Evolutionary conservation across 2,329 filamentous ascomycete species (phyloP).

Genomic region (Exophiala xenobiotica): DNA sequence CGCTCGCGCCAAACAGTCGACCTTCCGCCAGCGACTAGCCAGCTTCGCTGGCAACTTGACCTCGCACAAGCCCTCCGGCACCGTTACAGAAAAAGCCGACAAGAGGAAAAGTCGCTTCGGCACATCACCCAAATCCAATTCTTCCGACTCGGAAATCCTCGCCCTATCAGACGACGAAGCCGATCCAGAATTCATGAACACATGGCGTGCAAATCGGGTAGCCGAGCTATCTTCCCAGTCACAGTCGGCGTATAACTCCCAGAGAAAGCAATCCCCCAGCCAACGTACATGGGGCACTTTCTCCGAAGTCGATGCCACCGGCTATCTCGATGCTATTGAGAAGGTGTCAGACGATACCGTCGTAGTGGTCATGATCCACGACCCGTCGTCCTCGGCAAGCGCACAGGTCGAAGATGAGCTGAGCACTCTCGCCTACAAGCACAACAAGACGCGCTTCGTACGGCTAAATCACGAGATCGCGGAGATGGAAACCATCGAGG

Average conservation of each 20-base stretch:
- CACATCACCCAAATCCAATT: conserved; percentile 21
- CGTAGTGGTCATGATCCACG: conserved; percentile 92
- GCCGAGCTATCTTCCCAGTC: conserved; percentile 69
- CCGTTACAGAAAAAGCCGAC: conserved; percentile 27
- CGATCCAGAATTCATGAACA: conserved; percentile 60
- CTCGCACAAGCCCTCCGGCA: conserved; percentile 7
- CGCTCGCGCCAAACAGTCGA: conserved; percentile 48
- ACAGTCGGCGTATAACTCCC: conserved; percentile 41
- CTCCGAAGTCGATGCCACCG: conserved; percentile 81
- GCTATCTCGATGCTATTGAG: conserved; percentile 95
- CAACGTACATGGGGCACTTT: conserved; percentile 75
- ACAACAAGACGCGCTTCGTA: conserved; percentile 78
- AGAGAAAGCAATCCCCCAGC: conserved; percentile 60
- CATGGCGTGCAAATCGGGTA: conserved; percentile 80
- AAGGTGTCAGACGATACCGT: conserved; percentile 77
- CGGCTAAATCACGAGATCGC: conserved; percentile 90
- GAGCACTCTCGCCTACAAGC: conserved; percentile 66
- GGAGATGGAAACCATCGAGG: conserved; percentile 85
- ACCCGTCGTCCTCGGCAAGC: conserved; percentile 79
- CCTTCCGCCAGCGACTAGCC: conserved; percentile 45
- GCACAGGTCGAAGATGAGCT: conserved; percentile 76
- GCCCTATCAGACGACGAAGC: conserved; percentile 34
- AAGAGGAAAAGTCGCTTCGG: conserved; percentile 26
- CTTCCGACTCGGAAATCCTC: conserved; percentile 30
- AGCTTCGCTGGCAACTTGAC: conserved; percentile 24